Evolutionary conservation across 331 rosid genomes (phyloP), one percentile per base, ranked within the genome.

Genomic region (Erythrophleum ivorense): DNA sequence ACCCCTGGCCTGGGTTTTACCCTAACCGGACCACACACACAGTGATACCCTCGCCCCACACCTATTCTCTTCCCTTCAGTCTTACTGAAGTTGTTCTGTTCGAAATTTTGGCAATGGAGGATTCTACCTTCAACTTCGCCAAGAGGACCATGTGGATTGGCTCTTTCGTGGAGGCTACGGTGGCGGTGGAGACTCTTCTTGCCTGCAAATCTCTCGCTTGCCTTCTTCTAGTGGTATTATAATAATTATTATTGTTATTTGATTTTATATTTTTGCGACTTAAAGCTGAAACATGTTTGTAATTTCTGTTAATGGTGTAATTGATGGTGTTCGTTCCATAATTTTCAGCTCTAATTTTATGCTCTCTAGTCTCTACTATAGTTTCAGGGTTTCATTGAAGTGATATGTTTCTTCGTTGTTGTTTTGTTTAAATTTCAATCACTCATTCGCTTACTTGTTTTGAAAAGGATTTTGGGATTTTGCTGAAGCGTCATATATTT

Each of bases 191-290:
- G 82, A 55, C 90, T 60, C 34, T 88, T 70, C 71, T 84, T 52
- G 88, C 88, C 46, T 88, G 64, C 13, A 86, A 89, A 73, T 92
- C 88, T 43, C 86, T 92, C 71, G 79, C 87, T 66, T 84, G 86
- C 73, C 79, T 91, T 85, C 46, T 91, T n/a, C n/a, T 86, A 58
- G 59, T 80, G 88, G 96, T 88, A 88, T 74, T 68, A 7, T n/a
- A 33, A 62, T 69, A 2, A 2, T 36, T 11, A 29, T 62, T 62
- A 1, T 12, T 33, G 2, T 62, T 6, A 0, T 5, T 2, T 4
- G 3, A 7, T 21, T 21, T 19, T 8, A 0, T 29, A 31, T 58
- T 21, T 49, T 40, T n/a, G 14, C 38, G 8, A 33, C 38, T 36
- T 45, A 5, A 3, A 16, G 13, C 66, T 70, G 2, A 45, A 11